Base-by-base conservation (phyloP, 2,329 filamentous ascomycete genomes). In the Tolypocladium inflatum region DNA sequence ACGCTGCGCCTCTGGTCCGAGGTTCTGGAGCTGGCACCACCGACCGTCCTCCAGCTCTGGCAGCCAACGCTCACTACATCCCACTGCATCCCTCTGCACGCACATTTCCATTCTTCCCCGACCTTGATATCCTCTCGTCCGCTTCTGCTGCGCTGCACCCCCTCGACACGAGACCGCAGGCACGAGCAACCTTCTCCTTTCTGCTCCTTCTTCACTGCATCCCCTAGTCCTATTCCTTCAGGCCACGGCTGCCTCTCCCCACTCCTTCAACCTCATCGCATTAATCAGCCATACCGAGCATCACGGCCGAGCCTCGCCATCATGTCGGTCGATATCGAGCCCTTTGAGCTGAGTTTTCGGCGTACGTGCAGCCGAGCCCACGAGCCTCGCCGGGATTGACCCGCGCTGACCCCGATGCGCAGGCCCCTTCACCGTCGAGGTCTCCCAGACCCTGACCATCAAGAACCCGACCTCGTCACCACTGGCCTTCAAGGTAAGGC, bases 241-340 rank as follows among this genome's bases (percentile, higher is more conserved):
- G 48, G 48, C 48, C 48, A 35, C 48, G n/a, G 48, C 19, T 33
- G 48, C 38, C 41, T 38, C 54, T 9, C 35, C 52, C 55, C n/a
- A 50, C 38, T 50, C 33, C 38, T 15, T 38, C 37, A 43, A 54
- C 17, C 15, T 41, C 13, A 13, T 39, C 39, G 19, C 42, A 52
- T 50, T 52, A 43, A 51, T 38, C 55, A 35, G 30, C 39, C 54
- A 38, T 55, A 39, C 15, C 54, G 26, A 45, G 35, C 48, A 52
- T 50, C 55, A 23, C 43, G 35, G 21, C 48, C 48, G 30, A 50
- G 19, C 54, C 11, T 52, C 19, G 51, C 60, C 76, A 82, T 69
- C 77, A 97, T 97, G 94, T 95, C 93, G 67, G 88, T 99, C 78
- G 90, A 96, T 69, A 90, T 99, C 71, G 87, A 94, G 68, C 94